Evolutionary conservation across 1,139 yeast species (phyloP), one percentile per base, ranked within the genome.

Genomic region (Taiozyma sp.): DNA sequence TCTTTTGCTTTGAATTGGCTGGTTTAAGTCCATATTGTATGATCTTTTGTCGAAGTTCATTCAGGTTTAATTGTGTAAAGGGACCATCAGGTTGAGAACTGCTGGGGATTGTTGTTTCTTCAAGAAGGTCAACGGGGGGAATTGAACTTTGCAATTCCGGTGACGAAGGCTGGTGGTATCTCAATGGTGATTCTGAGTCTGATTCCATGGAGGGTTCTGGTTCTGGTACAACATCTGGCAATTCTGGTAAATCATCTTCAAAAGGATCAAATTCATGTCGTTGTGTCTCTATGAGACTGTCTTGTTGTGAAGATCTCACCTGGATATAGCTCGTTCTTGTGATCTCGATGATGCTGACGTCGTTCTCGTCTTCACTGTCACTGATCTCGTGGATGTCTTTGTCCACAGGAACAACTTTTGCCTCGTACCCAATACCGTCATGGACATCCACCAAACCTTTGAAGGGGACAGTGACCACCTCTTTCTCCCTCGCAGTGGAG

Each of bases 1-100:
- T 71, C 44, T 63, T 61, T 11, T 56, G 52, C 47, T 63, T 65
- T 7, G 70, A 62, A 46, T 61, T 63, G 4, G 65, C 63, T 1
- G 76, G 73, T 50, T 72, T 71, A 11, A 73, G 48, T 0, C 69
- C 73, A 64, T 70, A 70, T 16, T 65, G 62, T 39, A 59, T 59
- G 40, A 72, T 61, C 40, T 55, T 59, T 6, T 56, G 57, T 45
- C 61, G 59, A 24, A 72, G 54, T 45, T 71, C 67, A 19, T 60
- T 60, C 42, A 66, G 60, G 8, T 35, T 35, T 8, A 35, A n/a
- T n/a, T 35, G 39, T n/a, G 39, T 16, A n/a, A 35, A 35, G 8
- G 39, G 39, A 6, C 11, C 39, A 35, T 35, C 39, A 16, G 11
- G 8, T 35, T 35, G 39, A 5, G 39, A 35, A 35, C 39, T 35